phyloP scores from a whole-genome alignment of 1,284 basidiomycete genomes.

The Malassezia arunalokei region DNA sequence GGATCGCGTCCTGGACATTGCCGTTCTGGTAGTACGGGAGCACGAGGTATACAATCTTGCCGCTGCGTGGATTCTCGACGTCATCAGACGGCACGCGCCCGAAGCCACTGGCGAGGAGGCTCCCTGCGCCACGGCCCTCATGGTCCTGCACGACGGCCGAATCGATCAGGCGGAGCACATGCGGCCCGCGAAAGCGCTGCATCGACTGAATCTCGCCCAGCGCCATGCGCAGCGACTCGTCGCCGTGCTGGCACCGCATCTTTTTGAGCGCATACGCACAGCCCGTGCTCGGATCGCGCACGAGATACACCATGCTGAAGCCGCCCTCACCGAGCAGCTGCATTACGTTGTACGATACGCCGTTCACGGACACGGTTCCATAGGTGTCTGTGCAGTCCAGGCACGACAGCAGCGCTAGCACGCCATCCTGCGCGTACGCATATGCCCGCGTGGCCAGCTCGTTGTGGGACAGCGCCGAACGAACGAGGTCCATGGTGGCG shows the following conservation, averaged over 20 bases:
- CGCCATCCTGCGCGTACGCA: conserved; percentile 22
- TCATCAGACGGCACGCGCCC: conserved; percentile 30
- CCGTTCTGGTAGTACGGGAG: conserved; percentile 69
- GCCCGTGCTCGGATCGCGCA: conserved; percentile 35
- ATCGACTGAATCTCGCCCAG: conserved; percentile 46
- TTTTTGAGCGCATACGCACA: conserved; percentile 44
- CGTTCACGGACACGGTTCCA: conserved; percentile 33
- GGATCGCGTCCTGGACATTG: conserved; percentile 90
- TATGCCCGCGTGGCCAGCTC: background rate
- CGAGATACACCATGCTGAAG: conserved; percentile 34
- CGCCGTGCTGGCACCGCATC: conserved; percentile 44
- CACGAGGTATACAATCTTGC: conserved; percentile 51
- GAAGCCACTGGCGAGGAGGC: conserved; percentile 12
- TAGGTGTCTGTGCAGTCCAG: conserved; percentile 26
- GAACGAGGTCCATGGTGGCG: background rate
- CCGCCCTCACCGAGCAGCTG: conserved; percentile 39
- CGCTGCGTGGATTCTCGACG: conserved; percentile 21
- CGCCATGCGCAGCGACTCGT: conserved; percentile 37
- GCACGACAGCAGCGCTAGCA: conserved; percentile 28
- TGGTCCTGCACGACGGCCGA: conserved; percentile 40
- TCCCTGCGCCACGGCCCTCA: conserved; percentile 12
- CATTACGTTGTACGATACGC: conserved; percentile 33
- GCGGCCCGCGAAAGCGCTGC: conserved; percentile 39
- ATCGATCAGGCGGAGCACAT: conserved; percentile 43
- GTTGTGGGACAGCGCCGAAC: too few relatives aligned